Evolutionary conservation across 371 early-diverging fungal genomes (phyloP), one percentile per base, ranked within the genome.

Genomic region (Umbelopsis sp.): DNA sequence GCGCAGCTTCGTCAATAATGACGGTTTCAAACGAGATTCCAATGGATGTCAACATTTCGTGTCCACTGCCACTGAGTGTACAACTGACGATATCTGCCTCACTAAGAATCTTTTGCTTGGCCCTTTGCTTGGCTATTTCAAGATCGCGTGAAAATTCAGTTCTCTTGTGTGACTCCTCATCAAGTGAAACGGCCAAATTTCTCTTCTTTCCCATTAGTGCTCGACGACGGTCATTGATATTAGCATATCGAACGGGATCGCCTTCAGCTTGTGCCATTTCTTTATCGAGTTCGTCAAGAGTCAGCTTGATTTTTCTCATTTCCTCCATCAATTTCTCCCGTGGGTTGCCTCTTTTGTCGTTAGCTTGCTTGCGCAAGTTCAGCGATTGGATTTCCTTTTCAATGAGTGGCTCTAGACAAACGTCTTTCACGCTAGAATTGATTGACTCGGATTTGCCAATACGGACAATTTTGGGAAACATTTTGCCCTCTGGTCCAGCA

Each of bases 1-100:
- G 99, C 44, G 97, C 96, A 0, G 99, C 99, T 80, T 99, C 99
- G 77, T 99, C 99, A 53, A 99, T 93, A 69, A 99, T 94, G 4
- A 97, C 94, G 0, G 91, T 90, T 20, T 91, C 89, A 71, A 95
- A 94, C 4, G 85, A 73, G 50, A 89, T 79, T 7, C 80, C 79
- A 37, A 91, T 74, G 32, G 80, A 77, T 0, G 88, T 81, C 50
- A 97, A 72, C 69, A 89, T 81, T 25, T 96, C 96, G 65, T 97
- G 94, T 0, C 97, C 97, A 69, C 93, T 92, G 7, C 93, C 94
- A 71, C 92, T 90, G 41, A 98, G 78, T 1, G 97, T 97, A 46
- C 91, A 86, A 69, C 94, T 90, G 10, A 95, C 85, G 38, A 94
- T 84, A 74, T 93, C 90, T 0, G 92, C 91, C 41, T 85, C 81